These are phyloP conservation scores for Pestalotiopsis sp. DNA, from an alignment of 2,329 filamentous ascomycete genomes.

Conservation along the genomic window DNA sequence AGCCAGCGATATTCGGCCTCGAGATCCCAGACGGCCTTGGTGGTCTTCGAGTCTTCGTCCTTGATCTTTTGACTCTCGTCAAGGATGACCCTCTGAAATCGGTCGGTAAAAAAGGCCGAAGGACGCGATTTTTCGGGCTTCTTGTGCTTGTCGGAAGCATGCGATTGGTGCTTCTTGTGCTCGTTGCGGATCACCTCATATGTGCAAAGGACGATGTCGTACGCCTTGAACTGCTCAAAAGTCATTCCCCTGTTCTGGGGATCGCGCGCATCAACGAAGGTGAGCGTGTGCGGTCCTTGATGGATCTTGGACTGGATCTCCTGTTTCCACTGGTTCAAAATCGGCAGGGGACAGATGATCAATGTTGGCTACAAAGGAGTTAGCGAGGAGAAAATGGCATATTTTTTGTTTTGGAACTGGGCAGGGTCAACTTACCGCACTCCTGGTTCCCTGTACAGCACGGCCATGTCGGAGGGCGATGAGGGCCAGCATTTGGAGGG, in stretches of 20 bases:
- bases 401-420: neutral
- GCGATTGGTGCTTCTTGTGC: slow-evolving; percentile 61
- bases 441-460: neutral
- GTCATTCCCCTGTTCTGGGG: slow-evolving; percentile 52
- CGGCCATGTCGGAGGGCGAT: slow-evolving; percentile 44
- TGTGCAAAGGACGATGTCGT: slow-evolving; percentile 77
- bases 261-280: slow-evolving; percentile 67
- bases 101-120: slow-evolving; percentile 63
- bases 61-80: slow-evolving; percentile 85
- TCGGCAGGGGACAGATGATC: slow-evolving; percentile 24
- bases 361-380: slow-evolving; percentile 11
- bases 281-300: slow-evolving; percentile 53
- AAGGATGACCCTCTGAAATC: slow-evolving; percentile 73
- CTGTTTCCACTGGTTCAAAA: slow-evolving; percentile 29
- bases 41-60: slow-evolving; percentile 65
- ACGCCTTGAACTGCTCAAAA: slow-evolving; percentile 63
- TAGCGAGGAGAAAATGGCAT: neutral
- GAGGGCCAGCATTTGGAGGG: slow-evolving; percentile 78
- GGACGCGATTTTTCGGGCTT: slow-evolving; percentile 33
- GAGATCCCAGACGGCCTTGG: slow-evolving; percentile 61
- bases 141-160: slow-evolving; percentile 49
- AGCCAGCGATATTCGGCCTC: slow-evolving; percentile 68
- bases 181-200: slow-evolving; percentile 72
- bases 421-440: neutral
- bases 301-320: slow-evolving; percentile 66